Evolutionary conservation across 2,329 filamentous ascomycete genomes (phyloP).

Genomic region (Botrytis medusae): DNA sequence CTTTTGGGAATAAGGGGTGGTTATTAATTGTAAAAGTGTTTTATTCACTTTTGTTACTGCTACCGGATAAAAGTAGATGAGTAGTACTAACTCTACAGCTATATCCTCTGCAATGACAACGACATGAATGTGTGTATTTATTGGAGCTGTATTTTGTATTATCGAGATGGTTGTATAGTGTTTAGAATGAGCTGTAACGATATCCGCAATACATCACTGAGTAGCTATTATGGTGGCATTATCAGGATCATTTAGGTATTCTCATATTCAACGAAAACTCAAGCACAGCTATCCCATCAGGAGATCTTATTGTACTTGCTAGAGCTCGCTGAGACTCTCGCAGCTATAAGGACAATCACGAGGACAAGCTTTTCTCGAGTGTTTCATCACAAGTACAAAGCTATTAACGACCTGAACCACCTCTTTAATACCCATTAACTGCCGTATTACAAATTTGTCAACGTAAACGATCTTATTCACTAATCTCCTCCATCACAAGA

Average conservation of each 20-base stretch:
- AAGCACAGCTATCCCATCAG: background rate
- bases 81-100: rapidly evolving
- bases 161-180: background rate
- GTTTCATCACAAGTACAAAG: background rate
- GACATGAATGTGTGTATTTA: background rate
- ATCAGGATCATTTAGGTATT: rapidly evolving
- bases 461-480: background rate
- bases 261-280: background rate
- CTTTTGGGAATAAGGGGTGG: background rate
- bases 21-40: background rate
- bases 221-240: background rate
- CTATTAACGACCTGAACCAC: too few relatives aligned
- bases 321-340: background rate
- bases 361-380: background rate
- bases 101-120: background rate
- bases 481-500: background rate
- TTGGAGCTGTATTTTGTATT: rapidly evolving
- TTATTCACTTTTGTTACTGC: background rate
- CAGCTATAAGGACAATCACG: background rate
- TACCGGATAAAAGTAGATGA: background rate
- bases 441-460: background rate
- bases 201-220: background rate
- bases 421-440: background rate
- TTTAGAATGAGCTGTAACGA: background rate
- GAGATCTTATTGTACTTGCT: background rate